Evolutionary conservation across 495 filamentous ascomycete genomes (phyloP).

Genomic region (Xylaria curta): DNA sequence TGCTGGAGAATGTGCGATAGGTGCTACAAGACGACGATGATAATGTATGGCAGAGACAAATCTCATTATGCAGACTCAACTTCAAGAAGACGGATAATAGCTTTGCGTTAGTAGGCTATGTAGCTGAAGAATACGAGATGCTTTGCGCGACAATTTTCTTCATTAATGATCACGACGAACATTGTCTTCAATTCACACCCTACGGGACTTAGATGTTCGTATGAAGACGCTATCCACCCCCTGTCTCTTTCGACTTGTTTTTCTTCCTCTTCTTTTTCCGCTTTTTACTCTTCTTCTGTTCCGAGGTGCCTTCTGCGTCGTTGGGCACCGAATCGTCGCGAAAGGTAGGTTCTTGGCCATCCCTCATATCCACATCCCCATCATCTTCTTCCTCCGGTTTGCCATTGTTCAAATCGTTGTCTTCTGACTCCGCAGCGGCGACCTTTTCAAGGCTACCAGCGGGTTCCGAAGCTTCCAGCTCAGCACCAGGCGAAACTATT

Average conservation of each 20-base stretch:
- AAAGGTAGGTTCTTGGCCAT: not conserved
- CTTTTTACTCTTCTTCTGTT: constrained; percentile 60
- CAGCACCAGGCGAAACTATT: not conserved
- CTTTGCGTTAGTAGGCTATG: not conserved
- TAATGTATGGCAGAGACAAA: not conserved
- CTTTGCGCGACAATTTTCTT: not conserved
- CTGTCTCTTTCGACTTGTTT: constrained; percentile 27
- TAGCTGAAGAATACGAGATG: constrained; percentile 2
- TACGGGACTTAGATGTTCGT: not conserved
- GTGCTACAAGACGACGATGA: not conserved
- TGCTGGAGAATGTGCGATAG: not conserved
- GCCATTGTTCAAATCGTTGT: constrained; percentile 20
- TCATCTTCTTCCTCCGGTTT: constrained; percentile 22
- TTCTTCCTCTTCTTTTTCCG: constrained; percentile 52
- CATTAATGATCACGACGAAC: not conserved
- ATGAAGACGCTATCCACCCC: not conserved
- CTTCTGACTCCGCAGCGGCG: constrained; percentile 12
- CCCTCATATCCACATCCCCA: constrained; percentile 22
- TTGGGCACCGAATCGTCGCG: not conserved
- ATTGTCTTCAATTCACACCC: not conserved
- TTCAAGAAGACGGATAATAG: not conserved
- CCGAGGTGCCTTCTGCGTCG: constrained; percentile 33
- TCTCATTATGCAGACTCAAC: no score
- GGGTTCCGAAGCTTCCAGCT: not conserved
- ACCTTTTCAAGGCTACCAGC: constrained; percentile 16